Evolutionary conservation across 768 basidiomycete species (phyloP).

Genomic region (Coprinopsis sp.): DNA sequence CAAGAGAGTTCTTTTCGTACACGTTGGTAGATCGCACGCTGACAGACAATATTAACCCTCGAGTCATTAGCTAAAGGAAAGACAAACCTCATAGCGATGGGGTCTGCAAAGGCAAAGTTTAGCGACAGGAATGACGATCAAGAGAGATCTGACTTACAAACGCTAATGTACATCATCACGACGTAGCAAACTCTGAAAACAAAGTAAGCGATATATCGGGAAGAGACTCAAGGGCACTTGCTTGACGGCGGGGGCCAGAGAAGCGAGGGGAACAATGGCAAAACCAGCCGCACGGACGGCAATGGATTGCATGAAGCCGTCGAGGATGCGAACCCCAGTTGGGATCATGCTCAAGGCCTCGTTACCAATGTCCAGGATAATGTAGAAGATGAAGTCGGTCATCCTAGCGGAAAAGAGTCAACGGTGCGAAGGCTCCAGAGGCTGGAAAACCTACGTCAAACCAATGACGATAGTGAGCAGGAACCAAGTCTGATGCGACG

Average conservation of each 20-base stretch:
- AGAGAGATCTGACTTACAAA: constrained; percentile 48
- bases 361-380: constrained; percentile 84
- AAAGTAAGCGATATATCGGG: background rate
- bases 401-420: constrained; percentile 34
- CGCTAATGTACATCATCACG: constrained; percentile 91
- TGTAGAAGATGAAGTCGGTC: constrained; percentile 87
- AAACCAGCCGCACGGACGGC: constrained; percentile 90
- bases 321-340: constrained; percentile 60
- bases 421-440: background rate
- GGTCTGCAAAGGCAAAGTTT: constrained; percentile 38
- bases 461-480: constrained; percentile 62
- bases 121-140: background rate
- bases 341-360: constrained; percentile 65
- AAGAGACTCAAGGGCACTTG: constrained; percentile 29
- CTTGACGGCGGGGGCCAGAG: constrained; percentile 89
- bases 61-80: too few relatives aligned
- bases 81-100: constrained; percentile 72
- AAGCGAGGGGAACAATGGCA: constrained; percentile 61
- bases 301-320: constrained; percentile 73
- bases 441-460: constrained; percentile 55
- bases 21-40: constrained; percentile 92
- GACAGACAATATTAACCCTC: background rate
- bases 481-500: constrained; percentile 93
- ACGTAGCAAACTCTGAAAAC: constrained; percentile 69
- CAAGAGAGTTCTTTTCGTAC: constrained; percentile 91